phyloP scores from a whole-genome alignment of 2,329 filamentous ascomycete genomes.

The Colletotrichum sp. region DNA sequence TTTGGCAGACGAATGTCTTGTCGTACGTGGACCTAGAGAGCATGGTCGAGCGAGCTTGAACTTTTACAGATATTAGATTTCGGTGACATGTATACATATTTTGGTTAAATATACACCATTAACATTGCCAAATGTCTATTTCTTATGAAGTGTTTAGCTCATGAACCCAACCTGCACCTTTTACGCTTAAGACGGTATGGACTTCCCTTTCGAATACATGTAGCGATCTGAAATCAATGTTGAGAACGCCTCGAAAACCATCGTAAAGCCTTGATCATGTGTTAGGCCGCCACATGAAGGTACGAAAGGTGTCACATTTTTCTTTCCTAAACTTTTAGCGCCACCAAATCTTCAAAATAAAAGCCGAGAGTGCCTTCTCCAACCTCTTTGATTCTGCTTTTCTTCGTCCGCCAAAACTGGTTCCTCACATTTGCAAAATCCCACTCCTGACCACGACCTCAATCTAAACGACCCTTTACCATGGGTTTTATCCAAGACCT shows the following conservation, averaged over 20 bases:
- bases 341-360: neutral
- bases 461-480: neutral
- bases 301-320: neutral
- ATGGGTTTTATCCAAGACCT: fast-evolving
- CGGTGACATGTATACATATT: neutral
- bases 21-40: neutral
- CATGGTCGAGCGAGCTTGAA: neutral
- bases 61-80: neutral
- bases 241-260: neutral
- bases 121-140: fast-evolving
- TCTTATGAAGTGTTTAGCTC: fast-evolving
- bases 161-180: neutral
- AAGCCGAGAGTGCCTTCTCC: neutral
- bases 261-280: neutral
- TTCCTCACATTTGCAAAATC: neutral
- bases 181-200: neutral
- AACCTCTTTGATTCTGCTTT: neutral
- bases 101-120: neutral
- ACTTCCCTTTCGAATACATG: neutral
- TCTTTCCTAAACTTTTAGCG: neutral
- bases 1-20: neutral
- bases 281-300: neutral
- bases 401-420: neutral
- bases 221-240: neutral
- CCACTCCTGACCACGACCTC: neutral